These are phyloP conservation scores for Backusella luteola DNA, from an alignment of 192 early-diverging fungal species.

Conservation along the genomic window DNA sequence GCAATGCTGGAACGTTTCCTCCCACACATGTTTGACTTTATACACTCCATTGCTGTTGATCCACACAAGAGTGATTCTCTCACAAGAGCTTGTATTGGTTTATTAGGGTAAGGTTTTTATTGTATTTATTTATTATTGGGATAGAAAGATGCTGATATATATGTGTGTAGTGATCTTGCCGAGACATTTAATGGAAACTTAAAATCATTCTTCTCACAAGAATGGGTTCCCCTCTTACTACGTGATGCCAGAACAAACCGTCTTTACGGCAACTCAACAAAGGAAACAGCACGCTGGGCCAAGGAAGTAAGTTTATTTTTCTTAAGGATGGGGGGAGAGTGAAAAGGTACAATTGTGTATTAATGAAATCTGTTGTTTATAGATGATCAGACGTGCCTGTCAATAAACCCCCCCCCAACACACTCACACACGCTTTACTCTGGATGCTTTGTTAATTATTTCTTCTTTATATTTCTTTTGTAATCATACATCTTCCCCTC, in stretches of 20 bases:
- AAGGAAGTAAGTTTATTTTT: conserved; percentile 52
- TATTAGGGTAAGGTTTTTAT: conserved; percentile 65
- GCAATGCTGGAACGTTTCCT: conserved; percentile 59
- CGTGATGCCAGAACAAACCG: conserved; percentile 72
- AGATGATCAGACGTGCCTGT: conserved; percentile 28
- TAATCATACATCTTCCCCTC: conserved; percentile 12
- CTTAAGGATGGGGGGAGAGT: not conserved
- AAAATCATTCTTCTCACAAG: conserved; percentile 58
- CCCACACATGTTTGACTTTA: conserved; percentile 77
- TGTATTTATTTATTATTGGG: not conserved
- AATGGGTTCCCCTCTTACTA: conserved; percentile 78
- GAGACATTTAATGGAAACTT: conserved; percentile 82
- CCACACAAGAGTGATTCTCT: conserved; percentile 63
- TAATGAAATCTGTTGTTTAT: conserved; percentile 9
- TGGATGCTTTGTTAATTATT: conserved; percentile 22
- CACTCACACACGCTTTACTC: not conserved
- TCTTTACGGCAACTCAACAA: conserved; percentile 46
- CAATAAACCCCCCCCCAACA: not conserved
- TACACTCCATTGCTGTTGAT: conserved; percentile 64
- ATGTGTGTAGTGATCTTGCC: conserved; percentile 76
- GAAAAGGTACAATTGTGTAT: conserved; percentile 17
- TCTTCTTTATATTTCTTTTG: conserved; percentile 21
- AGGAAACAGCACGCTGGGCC: conserved; percentile 68
- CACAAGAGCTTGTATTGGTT: conserved; percentile 77
- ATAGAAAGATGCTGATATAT: not conserved